Evolutionary conservation across 352 stramenopile species (phyloP).

Genomic region (Thalassiosira hispida): DNA sequence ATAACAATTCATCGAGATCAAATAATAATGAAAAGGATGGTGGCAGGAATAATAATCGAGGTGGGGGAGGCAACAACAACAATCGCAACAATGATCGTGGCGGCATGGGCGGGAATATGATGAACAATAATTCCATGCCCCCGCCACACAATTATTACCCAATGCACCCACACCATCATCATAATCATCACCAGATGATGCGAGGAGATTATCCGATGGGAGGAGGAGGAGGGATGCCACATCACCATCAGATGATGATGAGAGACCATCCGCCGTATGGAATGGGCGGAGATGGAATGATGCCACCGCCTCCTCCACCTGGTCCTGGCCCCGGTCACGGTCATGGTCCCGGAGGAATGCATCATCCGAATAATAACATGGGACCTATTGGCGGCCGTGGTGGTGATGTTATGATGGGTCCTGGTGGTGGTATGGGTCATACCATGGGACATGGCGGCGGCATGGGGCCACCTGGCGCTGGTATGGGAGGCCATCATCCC

Average conservation of each 20-base stretch:
- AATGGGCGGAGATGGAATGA: neutral
- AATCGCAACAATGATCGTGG: neutral
- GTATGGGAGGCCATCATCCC: neutral
- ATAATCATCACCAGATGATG: conserved; percentile 6
- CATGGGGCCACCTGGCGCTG: conserved; percentile 8
- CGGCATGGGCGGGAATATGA: conserved; percentile 9
- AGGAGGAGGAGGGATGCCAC: neutral
- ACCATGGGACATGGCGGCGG: neutral
- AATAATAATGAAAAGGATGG: conserved; percentile 8
- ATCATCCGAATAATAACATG: neutral
- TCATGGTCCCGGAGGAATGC: neutral
- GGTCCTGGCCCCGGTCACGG: neutral
- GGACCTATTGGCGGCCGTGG: no score
- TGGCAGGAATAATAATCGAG: conserved; percentile 3
- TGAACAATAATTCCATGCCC: conserved; percentile 18
- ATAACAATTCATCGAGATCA: neutral
- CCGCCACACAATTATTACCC: conserved; percentile 4
- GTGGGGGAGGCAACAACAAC: conserved; percentile 1
- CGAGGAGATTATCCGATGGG: conserved; percentile 9
- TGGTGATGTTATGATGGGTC: no score
- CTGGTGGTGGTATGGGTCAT: conserved; percentile 20
- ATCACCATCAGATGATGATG: conserved; percentile 5
- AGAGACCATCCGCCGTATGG: conserved; percentile 17
- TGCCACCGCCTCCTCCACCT: conserved; percentile 2
- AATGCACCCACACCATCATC: conserved; percentile 22